A percentile compares a stretch with the other conserved stretches of the same genome.
phyloP scores from a whole-genome alignment of 495 filamentous ascomycete genomes.

The Staphylotrichum tortipilum region DNA sequence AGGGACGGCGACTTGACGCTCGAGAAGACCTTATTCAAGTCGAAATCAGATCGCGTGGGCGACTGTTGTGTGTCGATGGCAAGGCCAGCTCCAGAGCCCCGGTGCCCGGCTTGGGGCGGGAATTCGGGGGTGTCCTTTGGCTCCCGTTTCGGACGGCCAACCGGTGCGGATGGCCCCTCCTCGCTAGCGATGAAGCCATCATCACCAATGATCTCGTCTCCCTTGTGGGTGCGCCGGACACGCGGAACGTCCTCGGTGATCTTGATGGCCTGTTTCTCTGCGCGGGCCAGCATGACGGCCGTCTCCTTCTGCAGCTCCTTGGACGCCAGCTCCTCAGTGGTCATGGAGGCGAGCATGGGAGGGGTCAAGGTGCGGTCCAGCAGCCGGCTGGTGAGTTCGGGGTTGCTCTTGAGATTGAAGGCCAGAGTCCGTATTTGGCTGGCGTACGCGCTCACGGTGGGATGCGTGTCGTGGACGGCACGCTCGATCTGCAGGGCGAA shows the following conservation, averaged over 20 bases:
- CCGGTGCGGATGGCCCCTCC: slow-evolving; percentile 32
- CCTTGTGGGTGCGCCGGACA: slow-evolving; percentile 87
- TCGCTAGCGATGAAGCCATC: slow-evolving; percentile 35
- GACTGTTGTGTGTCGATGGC: slow-evolving; percentile 46
- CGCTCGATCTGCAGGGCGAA: slow-evolving; percentile 64
- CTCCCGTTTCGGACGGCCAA: slow-evolving; percentile 24
- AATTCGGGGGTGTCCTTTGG: background rate
- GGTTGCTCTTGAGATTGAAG: slow-evolving; percentile 81
- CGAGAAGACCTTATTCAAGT: slow-evolving; percentile 63
- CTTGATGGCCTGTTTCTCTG: slow-evolving; percentile 81
- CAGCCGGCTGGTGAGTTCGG: slow-evolving; percentile 65
- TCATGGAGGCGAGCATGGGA: slow-evolving; percentile 71
- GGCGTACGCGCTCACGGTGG: slow-evolving; percentile 31
- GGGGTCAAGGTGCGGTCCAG: slow-evolving; percentile 61
- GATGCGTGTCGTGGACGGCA: slow-evolving; percentile 41
- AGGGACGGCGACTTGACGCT: slow-evolving; percentile 53
- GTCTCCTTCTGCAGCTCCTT: slow-evolving; percentile 77
- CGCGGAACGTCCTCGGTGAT: slow-evolving; percentile 75
- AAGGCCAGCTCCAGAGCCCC: slow-evolving; percentile 20
- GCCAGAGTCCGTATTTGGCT: slow-evolving; percentile 48
- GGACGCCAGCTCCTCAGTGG: slow-evolving; percentile 77
- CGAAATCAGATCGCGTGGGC: slow-evolving; percentile 47
- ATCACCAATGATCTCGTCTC: slow-evolving; percentile 80
- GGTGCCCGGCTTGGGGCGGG: background rate
- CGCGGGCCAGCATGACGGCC: slow-evolving; percentile 57